Conservation (phyloP, 129 eudicot genomes). For the Flaveria trinervia region DNA sequence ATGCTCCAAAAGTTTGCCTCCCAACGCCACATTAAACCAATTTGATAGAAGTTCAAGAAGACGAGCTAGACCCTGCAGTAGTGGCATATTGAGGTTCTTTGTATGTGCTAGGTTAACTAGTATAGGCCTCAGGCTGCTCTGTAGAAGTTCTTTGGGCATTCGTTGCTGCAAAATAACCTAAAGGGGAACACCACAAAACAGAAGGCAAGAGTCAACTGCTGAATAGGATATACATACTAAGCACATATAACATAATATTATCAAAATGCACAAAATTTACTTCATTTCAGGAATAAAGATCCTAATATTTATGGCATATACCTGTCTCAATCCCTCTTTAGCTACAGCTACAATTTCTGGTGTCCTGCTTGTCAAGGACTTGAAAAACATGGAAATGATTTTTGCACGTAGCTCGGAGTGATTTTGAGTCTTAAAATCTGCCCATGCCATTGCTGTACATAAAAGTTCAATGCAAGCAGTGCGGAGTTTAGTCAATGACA, state of each 20-base stretch:
- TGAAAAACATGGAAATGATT: constrained; percentile 92
- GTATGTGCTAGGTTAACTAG: constrained; percentile 94
- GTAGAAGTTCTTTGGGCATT: constrained; percentile 98
- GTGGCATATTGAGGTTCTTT: constrained; percentile 96
- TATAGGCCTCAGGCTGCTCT: constrained; percentile 97
- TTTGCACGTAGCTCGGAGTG: constrained; percentile 88
- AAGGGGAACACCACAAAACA: constrained; percentile 18
- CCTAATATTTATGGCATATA: constrained; percentile 20
- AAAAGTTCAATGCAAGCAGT: constrained; percentile 98
- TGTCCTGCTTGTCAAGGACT: constrained; percentile 89
- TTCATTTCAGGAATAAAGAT: constrained; percentile 13
- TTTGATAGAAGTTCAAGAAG: constrained; percentile 90
- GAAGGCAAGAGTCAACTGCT: constrained; percentile 16
- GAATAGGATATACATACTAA: constrained; percentile 14
- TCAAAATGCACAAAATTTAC: constrained; percentile 19
- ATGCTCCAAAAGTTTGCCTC: constrained; percentile 95
- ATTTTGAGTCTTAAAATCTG: constrained; percentile 93
- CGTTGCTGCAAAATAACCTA: constrained; percentile 96
- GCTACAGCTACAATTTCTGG: constrained; percentile 95
- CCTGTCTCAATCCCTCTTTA: constrained; percentile 97
- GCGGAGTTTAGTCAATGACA: constrained; percentile 89
- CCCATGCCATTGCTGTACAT: constrained; percentile 99
- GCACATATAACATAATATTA: constrained; percentile 8
- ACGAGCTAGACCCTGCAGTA: constrained; percentile 95
- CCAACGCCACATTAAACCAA: constrained; percentile 97